Evolutionary conservation across 306 rosid genomes (phyloP).

Genomic region (Myrica gale): DNA sequence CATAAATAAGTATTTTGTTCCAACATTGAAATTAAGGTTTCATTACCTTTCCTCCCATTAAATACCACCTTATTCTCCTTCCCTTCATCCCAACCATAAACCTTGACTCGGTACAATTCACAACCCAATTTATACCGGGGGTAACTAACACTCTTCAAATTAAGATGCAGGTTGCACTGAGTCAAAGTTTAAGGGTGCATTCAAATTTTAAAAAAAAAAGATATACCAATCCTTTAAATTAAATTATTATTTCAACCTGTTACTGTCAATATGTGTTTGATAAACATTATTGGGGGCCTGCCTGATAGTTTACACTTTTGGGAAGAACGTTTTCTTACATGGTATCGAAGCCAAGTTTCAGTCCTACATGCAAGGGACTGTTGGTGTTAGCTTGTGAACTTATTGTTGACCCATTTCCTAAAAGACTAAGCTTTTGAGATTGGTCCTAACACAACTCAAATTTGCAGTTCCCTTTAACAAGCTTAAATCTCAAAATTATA

Average conservation of each 20-base stretch:
- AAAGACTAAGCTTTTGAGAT: neutral
- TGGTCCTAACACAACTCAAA: neutral
- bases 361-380: neutral
- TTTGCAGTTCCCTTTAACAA: neutral
- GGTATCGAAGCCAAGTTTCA: neutral
- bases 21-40: neutral
- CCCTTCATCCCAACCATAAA: neutral
- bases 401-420: neutral
- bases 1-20: neutral
- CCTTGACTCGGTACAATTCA: neutral
- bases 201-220: too few species aligned
- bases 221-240: too few species aligned
- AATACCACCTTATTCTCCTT: too few species aligned
- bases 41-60: too few species aligned
- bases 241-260: neutral
- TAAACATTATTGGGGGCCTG: neutral
- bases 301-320: neutral
- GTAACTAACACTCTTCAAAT: too few species aligned
- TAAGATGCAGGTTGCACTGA: too few species aligned
- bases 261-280: neutral
- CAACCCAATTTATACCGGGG: too few species aligned
- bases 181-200: too few species aligned
- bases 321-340: neutral
- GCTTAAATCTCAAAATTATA: neutral
- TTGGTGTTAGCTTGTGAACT: neutral